Evolutionary conservation across 2,329 filamentous ascomycete species (phyloP), one percentile per base, ranked within the genome.

Genomic region (Dactylellina haptotyla): DNA sequence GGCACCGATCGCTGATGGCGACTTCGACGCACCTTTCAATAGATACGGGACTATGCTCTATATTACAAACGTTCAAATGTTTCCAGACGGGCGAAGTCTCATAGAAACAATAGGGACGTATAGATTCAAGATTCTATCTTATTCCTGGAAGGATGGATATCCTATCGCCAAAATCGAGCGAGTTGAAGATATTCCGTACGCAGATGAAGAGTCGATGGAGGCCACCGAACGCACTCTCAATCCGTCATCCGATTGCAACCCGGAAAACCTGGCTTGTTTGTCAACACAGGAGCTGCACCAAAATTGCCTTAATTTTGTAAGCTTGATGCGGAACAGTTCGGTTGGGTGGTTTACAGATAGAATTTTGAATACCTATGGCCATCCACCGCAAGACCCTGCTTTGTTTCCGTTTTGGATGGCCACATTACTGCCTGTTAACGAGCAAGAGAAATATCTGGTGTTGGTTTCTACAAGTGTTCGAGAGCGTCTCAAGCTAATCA

Each of bases 341-440:
- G 90, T 89, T 0, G 85, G 86, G 0, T 96, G 92, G 92, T 83
- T 96, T 26, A 87, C 90, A 63, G 85, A 88, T 41, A 86, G 89
- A 6, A 88, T 93, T 32, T 82, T 93, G 28, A 82, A 87, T 30
- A 88, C 90, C 4, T 95, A 94, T 76, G 93, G 93, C 10, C 87
- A 90, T 67, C 89, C 89, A 18, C 93, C 92, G 0, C 83, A 86
- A 14, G 91, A 96, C 78, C 88, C 92, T 0, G 88, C 88, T 2
- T 80, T 87, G 0, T 95, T 97, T 76, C 91, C 93, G 0, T 97
- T 93, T 85, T 97, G 93, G 93, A 90, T 97, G 76, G 93, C 90
- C 8, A 91, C 88, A 78, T 88, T 95, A 18, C 81, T 96, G 10
- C 92, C 92, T 0, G 88, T 95, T 37, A 85, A 86, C 12, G 90